Evolutionary conservation across 2,329 filamentous ascomycete species (phyloP).

Genomic region (Akanthomyces uredinophilus): DNA sequence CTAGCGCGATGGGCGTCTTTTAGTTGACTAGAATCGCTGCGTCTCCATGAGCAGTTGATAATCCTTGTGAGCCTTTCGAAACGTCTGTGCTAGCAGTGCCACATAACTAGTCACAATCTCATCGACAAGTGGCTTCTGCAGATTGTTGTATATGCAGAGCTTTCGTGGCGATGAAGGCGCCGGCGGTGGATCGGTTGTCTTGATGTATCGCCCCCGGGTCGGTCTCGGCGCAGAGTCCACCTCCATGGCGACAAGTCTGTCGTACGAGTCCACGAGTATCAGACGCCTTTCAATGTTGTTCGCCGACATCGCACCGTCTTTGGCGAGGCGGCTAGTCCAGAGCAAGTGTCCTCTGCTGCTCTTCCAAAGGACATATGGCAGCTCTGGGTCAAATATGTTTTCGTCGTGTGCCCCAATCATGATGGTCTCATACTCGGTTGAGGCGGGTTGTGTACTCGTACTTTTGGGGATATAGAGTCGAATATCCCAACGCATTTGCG

Average conservation of each 20-base stretch:
- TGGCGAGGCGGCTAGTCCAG: background rate
- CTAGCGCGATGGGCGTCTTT: too few species aligned
- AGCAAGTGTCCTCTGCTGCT: background rate
- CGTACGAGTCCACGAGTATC: background rate
- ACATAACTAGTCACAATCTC: background rate
- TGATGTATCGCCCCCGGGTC: background rate
- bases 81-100: background rate
- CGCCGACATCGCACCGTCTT: background rate
- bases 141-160: background rate
- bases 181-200: background rate
- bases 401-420: background rate
- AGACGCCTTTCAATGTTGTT: background rate
- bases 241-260: background rate
- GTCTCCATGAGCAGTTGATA: background rate
- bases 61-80: background rate
- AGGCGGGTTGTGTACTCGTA: background rate
- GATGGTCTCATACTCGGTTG: background rate
- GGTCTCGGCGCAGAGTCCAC: background rate
- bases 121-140: background rate
- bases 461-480: background rate
- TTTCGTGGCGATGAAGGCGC: background rate
- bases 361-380: background rate
- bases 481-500: background rate
- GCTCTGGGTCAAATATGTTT: background rate
- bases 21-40: background rate